These are phyloP conservation scores for Chlamydomonas schloesseri DNA, from an alignment of 139 green algal species.

Conservation along the genomic window DNA sequence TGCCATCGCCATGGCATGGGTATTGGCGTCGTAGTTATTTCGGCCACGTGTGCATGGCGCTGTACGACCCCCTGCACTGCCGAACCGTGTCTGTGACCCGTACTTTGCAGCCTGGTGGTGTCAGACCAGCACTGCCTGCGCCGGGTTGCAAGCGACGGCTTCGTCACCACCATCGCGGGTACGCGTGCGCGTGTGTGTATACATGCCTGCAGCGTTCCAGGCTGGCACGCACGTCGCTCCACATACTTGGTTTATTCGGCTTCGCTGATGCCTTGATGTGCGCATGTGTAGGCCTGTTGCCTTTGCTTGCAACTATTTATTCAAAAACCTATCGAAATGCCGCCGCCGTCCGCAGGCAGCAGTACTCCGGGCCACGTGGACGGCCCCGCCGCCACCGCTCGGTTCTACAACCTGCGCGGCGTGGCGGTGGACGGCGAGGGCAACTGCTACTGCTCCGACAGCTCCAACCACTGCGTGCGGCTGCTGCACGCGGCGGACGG, in stretches of 20 bases:
- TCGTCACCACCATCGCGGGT: slow-evolving; percentile 39
- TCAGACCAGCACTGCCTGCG: slow-evolving; percentile 38
- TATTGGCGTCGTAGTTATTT: no score
- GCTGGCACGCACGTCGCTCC: neutral
- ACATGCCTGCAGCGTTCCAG: no score
- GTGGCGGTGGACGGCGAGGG: slow-evolving; percentile 30
- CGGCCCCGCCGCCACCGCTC: slow-evolving; percentile 12
- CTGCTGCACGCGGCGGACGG: slow-evolving; percentile 7
- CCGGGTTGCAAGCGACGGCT: slow-evolving; percentile 34
- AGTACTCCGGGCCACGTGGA: slow-evolving; percentile 26
- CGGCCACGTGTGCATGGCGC: no score
- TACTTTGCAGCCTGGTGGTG: slow-evolving; percentile 23
- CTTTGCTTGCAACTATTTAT: no score
- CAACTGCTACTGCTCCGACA: slow-evolving; percentile 13
- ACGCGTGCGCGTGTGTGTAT: neutral
- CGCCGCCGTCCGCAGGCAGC: no score
- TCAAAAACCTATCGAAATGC: no score
- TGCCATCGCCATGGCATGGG: no score
- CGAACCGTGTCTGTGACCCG: no score
- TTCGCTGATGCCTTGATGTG: no score
- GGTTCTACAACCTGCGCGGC: slow-evolving; percentile 45
- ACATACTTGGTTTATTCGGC: no score
- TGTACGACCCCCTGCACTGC: no score
- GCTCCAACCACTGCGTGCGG: slow-evolving; percentile 40
- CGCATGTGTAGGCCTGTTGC: no score